Conservation (phyloP, 768 basidiomycete genomes). For the Collybia nuda region DNA sequence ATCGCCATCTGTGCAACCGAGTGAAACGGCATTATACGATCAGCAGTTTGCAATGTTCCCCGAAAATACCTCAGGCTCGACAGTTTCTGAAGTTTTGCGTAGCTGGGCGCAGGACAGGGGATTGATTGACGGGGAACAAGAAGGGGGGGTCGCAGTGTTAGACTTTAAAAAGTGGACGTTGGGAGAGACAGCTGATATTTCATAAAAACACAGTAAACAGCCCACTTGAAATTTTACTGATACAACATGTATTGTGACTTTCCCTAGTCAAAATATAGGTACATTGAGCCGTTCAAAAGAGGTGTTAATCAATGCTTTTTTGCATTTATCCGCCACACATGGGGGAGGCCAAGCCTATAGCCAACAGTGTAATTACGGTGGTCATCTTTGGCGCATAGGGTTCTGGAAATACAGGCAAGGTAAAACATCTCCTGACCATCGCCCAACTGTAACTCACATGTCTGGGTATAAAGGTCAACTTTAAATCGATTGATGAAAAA, state of each 20-base stretch:
- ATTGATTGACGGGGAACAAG: constrained; percentile 26
- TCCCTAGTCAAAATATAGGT: no score
- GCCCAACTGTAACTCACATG: constrained; percentile 33
- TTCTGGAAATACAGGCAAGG: constrained; percentile 23
- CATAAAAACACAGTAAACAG: background rate
- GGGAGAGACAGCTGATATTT: constrained; percentile 34
- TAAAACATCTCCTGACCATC: constrained; percentile 8
- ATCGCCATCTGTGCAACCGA: constrained; percentile 22
- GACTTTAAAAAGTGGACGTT: constrained; percentile 70
- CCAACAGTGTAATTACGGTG: constrained; percentile 46
- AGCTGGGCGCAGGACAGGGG: constrained; percentile 57
- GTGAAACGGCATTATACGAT: constrained; percentile 61
- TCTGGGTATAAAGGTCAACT: constrained; percentile 23
- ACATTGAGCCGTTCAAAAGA: no score
- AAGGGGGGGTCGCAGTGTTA: constrained; percentile 38
- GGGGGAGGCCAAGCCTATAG: constrained; percentile 47
- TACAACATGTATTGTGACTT: no score
- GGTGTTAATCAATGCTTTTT: constrained; percentile 19
- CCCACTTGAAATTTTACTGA: no score
- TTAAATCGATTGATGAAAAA: background rate
- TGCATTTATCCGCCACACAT: constrained; percentile 31
- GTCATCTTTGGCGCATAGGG: constrained; percentile 61
- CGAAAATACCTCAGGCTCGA: constrained; percentile 43
- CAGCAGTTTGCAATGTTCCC: constrained; percentile 77
- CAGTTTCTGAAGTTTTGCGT: constrained; percentile 44